Evolutionary conservation across 352 stramenopile genomes (phyloP).

Genomic region (Pythium rishiriense): DNA sequence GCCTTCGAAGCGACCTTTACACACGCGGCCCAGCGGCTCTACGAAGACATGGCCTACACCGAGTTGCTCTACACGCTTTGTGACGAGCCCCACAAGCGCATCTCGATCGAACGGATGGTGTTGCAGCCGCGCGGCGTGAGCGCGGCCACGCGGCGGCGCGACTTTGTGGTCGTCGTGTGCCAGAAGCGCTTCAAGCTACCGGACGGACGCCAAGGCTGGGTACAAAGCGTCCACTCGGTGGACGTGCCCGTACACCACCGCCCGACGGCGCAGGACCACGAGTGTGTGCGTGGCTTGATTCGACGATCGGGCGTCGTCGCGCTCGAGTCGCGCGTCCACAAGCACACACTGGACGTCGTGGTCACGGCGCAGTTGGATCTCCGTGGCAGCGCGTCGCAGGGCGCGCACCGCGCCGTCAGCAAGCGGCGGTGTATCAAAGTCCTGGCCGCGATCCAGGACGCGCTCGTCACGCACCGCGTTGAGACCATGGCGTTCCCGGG

Average conservation of each 20-base stretch:
- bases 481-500: constrained; percentile 12
- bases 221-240: constrained; percentile 24
- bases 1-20: constrained; percentile 38
- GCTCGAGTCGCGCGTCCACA: constrained; percentile 29
- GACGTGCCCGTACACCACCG: constrained; percentile 1
- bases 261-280: not conserved
- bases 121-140: constrained; percentile 28
- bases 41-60: constrained; percentile 20
- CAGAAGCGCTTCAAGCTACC: constrained; percentile 33
- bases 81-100: constrained; percentile 29
- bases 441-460: not conserved
- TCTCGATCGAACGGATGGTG: constrained; percentile 37
- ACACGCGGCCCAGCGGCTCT: constrained; percentile 4
- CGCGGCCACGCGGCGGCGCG: constrained; percentile 30
- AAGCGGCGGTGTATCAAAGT: constrained; percentile 9
- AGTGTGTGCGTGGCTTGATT: constrained; percentile 36
- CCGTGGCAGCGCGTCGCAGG: constrained; percentile 26
- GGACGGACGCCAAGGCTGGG: constrained; percentile 21
- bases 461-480: constrained; percentile 11
- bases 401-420: constrained; percentile 9
- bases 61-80: constrained; percentile 30
- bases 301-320: constrained; percentile 42
- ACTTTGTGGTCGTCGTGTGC: constrained; percentile 45
- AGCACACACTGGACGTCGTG: constrained; percentile 31
- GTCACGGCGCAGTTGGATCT: constrained; percentile 33